A percentile compares a stretch with the other conserved stretches of the same genome.
Conservation (phyloP, 2,329 filamentous ascomycete genomes). For the Meredithiella fracta region DNA sequence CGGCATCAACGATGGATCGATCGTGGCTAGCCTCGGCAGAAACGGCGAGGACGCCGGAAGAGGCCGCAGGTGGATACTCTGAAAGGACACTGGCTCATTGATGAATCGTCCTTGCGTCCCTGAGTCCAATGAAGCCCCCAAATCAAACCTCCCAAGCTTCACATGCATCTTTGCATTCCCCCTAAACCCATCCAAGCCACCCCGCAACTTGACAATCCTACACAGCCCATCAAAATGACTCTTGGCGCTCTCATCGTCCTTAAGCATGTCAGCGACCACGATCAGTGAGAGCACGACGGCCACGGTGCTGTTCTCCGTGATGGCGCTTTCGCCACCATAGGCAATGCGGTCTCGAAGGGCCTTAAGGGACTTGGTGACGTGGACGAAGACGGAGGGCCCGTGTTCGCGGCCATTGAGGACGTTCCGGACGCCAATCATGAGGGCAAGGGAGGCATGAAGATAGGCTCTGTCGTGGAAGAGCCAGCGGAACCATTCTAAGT, state of each 20-base stretch:
- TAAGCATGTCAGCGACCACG: slow-evolving; percentile 13
- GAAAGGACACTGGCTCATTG: slow-evolving; percentile 6
- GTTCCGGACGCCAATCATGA: slow-evolving; percentile 13
- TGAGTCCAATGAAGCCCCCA: slow-evolving; percentile 10
- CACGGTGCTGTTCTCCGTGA: slow-evolving; percentile 8
- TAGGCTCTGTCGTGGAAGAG: slow-evolving; percentile 12
- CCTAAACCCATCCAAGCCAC: slow-evolving; percentile 12
- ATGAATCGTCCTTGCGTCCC: slow-evolving; percentile 9
- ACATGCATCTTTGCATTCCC: slow-evolving; percentile 14
- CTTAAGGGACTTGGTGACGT: slow-evolving; percentile 11
- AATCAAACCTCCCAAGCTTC: slow-evolving; percentile 13
- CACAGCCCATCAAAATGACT: slow-evolving; percentile 12
- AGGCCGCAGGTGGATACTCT: slow-evolving; percentile 9
- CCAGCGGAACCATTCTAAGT: slow-evolving; percentile 12
- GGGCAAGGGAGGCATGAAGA: slow-evolving; percentile 12
- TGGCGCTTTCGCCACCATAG: slow-evolving; percentile 1
- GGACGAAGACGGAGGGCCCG: slow-evolving; percentile 5
- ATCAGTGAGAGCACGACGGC: slow-evolving; percentile 13
- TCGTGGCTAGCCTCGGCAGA: not conserved
- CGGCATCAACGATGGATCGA: not conserved
- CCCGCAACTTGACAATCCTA: slow-evolving; percentile 12
- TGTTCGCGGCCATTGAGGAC: slow-evolving; percentile 11
- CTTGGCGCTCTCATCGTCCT: slow-evolving; percentile 10
- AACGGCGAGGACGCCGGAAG: slow-evolving; percentile 5
- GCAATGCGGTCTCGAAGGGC: slow-evolving; percentile 11